A percentile compares a stretch with the other conserved stretches of the same genome.
phyloP scores from a whole-genome alignment of 2,329 filamentous ascomycete species.

The Drechslera avenae region DNA sequence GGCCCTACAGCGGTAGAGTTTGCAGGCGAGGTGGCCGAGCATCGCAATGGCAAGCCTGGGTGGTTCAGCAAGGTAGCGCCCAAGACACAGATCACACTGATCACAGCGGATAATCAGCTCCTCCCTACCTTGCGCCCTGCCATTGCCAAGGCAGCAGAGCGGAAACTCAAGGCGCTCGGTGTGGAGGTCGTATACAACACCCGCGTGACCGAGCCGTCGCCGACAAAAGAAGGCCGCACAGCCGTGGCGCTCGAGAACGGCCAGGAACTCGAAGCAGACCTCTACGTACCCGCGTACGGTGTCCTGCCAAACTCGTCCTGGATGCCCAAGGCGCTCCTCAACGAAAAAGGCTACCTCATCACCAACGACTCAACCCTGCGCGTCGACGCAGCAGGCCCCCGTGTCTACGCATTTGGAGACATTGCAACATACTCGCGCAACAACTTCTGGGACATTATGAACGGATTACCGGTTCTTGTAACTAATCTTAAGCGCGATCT shows the following conservation, averaged over 20 bases:
- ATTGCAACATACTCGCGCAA: constrained; percentile 52
- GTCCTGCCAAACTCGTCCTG: constrained; percentile 59
- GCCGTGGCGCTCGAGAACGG: constrained; percentile 51
- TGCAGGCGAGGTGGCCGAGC: constrained; percentile 56
- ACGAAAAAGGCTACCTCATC: constrained; percentile 54
- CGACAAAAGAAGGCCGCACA: constrained; percentile 47
- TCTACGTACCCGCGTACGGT: constrained; percentile 60
- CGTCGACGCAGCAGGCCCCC: constrained; percentile 51
- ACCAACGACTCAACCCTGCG: constrained; percentile 55
- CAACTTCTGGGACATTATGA: constrained; percentile 49
- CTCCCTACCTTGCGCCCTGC: constrained; percentile 50
- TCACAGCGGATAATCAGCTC: constrained; percentile 50
- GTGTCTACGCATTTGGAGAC: constrained; percentile 58
- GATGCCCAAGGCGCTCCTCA: constrained; percentile 55
- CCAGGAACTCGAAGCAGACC: constrained; percentile 53
- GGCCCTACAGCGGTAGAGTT: constrained; percentile 57
- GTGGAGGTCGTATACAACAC: constrained; percentile 53
- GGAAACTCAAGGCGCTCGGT: constrained; percentile 54
- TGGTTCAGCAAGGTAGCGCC: constrained; percentile 40
- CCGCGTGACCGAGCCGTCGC: constrained; percentile 32
- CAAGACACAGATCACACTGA: constrained; percentile 52
- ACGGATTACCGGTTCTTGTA: constrained; percentile 48
- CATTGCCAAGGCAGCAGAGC: constrained; percentile 52
- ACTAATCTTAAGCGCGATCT: constrained; percentile 57
- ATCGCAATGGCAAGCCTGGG: constrained; percentile 47